Evolutionary conservation across 2,329 filamentous ascomycete species (phyloP).

Genomic region (Aureobasidium sp.): DNA sequence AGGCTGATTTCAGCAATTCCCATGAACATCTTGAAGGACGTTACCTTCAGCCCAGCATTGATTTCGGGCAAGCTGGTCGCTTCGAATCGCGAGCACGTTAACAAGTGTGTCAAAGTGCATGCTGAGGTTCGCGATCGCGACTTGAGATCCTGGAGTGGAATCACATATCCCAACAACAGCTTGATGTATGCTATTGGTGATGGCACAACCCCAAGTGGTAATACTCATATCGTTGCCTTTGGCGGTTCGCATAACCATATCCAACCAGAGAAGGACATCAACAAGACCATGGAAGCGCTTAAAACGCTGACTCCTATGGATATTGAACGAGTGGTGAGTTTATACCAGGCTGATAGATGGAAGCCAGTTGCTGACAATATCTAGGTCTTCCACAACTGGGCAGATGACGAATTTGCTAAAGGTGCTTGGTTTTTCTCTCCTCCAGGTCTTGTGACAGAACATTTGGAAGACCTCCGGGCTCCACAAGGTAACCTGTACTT

Average conservation of each 20-base stretch:
- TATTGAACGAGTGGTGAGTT: not conserved
- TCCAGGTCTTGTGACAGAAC: slow-evolving; percentile 15
- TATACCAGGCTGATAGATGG: not conserved
- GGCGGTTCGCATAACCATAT: not conserved
- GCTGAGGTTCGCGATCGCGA: slow-evolving; percentile 6
- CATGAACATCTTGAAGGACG: slow-evolving; percentile 15
- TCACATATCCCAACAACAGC: not conserved
- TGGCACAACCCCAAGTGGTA: not conserved
- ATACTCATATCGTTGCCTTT: slow-evolving; percentile 6
- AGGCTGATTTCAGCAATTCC: slow-evolving; percentile 18
- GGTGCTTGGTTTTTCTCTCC: slow-evolving; percentile 21
- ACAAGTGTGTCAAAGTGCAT: slow-evolving; percentile 24
- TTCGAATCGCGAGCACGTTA: slow-evolving; percentile 21
- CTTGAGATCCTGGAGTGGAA: slow-evolving; percentile 8
- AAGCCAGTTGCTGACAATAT: not conserved
- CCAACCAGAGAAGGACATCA: slow-evolving; percentile 1
- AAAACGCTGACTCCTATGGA: not conserved
- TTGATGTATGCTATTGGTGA: slow-evolving; percentile 6
- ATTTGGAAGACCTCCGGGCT: slow-evolving; percentile 21
- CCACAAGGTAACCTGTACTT: slow-evolving; percentile 23
- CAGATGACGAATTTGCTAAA: slow-evolving; percentile 23
- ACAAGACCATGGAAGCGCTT: slow-evolving; percentile 3
- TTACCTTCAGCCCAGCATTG: slow-evolving; percentile 24
- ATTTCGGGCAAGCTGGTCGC: slow-evolving; percentile 19
- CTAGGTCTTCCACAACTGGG: slow-evolving; percentile 23